Percentiles rank a stretch among this genome's conserved stretches.
Conservation (phyloP, 805 yeast genomes). For the Hanseniaspora thailandica region DNA sequence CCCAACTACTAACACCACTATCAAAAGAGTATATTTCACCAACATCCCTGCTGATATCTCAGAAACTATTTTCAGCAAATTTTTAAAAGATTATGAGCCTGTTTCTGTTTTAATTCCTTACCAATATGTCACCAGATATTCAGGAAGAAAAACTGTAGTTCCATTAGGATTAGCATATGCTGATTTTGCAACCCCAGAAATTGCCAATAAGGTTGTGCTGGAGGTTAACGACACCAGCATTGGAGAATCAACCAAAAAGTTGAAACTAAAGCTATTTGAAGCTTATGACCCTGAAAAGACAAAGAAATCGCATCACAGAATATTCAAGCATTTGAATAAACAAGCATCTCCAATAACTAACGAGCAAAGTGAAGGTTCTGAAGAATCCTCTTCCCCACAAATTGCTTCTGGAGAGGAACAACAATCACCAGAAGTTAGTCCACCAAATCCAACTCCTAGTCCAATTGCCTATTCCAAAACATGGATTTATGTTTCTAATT, state of each 20-base stretch:
- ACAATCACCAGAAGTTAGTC: neutral
- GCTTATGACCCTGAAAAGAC: constrained; percentile 11
- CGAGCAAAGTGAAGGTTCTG: neutral
- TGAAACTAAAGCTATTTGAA: constrained; percentile 5
- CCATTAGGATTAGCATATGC: constrained; percentile 70
- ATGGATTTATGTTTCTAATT: constrained; percentile 36
- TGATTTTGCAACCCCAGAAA: constrained; percentile 56
- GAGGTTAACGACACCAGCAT: constrained; percentile 17
- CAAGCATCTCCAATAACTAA: neutral
- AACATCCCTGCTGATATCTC: constrained; percentile 43
- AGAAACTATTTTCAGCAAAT: constrained; percentile 40
- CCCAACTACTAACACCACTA: constrained; percentile 3
- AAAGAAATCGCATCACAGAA: neutral
- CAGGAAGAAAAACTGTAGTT: constrained; percentile 29
- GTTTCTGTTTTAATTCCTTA: constrained; percentile 42
- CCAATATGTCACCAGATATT: constrained; percentile 39
- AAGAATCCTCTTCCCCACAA: neutral
- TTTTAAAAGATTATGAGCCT: constrained; percentile 35
- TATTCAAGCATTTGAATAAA: constrained; percentile 1
- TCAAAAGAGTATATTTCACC: constrained; percentile 39
- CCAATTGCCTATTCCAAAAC: constrained; percentile 28
- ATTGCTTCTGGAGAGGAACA: neutral
- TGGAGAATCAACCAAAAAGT: neutral
- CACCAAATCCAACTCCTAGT: neutral
- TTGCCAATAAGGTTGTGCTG: constrained; percentile 51